A percentile compares a stretch with the other conserved stretches of the same genome.
These are phyloP conservation scores for Xerocomellus dryophilus DNA, from an alignment of 768 basidiomycete species.

Conservation along the genomic window DNA sequence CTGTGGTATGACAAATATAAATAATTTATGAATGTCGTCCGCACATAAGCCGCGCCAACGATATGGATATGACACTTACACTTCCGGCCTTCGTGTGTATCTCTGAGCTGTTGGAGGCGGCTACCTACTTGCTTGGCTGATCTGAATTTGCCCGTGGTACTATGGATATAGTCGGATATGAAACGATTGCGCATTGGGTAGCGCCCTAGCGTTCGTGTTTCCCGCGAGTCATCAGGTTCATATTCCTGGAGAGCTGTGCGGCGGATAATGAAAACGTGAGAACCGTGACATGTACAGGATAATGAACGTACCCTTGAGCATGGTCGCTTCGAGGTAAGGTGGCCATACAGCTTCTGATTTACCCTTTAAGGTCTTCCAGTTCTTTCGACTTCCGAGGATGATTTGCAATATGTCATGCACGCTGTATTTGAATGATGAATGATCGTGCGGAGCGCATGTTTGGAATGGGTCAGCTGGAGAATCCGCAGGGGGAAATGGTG, in stretches of 20 bases:
- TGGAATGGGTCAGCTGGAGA: not conserved
- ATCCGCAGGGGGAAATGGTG: conserved; percentile 1
- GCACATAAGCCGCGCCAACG: conserved; percentile 25
- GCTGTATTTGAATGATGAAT: conserved; percentile 17
- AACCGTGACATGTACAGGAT: conserved; percentile 9
- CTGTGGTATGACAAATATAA: conserved; percentile 33
- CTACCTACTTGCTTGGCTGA: conserved; percentile 80
- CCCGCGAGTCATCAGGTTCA: conserved; percentile 67
- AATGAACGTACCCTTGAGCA: conserved; percentile 60
- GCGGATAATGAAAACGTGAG: conserved; percentile 20
- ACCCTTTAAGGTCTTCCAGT: conserved; percentile 71
- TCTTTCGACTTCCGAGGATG: conserved; percentile 66
- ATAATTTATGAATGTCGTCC: conserved; percentile 26
- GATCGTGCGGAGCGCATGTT: conserved; percentile 13
- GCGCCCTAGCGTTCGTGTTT: conserved; percentile 68
- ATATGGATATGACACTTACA: conserved; percentile 43
- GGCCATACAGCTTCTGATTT: conserved; percentile 75
- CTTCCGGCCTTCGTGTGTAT: conserved; percentile 68
- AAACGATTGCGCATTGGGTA: conserved; percentile 80
- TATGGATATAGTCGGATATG: conserved; percentile 73
- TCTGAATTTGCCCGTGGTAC: conserved; percentile 64
- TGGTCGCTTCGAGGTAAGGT: conserved; percentile 70
- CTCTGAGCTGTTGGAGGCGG: conserved; percentile 73
- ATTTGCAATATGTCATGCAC: conserved; percentile 58
- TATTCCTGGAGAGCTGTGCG: conserved; percentile 65